phyloP scores from a whole-genome alignment of 1,284 basidiomycete genomes.

The Ceratobasidium sp. region DNA sequence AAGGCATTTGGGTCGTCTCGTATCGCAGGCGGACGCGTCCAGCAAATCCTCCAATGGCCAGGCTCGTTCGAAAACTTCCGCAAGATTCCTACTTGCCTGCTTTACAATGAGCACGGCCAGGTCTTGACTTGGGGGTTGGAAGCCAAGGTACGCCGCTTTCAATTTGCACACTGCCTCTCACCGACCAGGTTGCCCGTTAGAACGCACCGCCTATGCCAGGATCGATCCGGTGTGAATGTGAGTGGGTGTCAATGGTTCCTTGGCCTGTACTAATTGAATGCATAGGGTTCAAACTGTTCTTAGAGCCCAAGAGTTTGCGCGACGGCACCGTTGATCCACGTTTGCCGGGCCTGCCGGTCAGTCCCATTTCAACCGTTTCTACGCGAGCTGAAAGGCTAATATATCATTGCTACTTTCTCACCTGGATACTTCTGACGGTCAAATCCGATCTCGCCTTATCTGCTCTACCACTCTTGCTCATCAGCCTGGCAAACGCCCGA shows the following conservation, averaged over 20 bases:
- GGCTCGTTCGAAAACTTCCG: conserved; percentile 78
- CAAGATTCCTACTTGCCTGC: conserved; percentile 78
- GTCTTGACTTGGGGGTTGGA: conserved; percentile 80
- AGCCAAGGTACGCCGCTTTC: conserved; percentile 59
- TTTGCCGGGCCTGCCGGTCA: neutral
- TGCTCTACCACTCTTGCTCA: neutral
- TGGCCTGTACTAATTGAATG: conserved; percentile 41
- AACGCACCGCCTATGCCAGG: conserved; percentile 71
- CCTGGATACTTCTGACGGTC: too few species aligned
- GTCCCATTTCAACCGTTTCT: neutral
- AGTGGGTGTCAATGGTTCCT: neutral
- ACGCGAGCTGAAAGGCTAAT: conserved; percentile 2
- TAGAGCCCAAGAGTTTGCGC: conserved; percentile 76
- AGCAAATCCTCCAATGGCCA: conserved; percentile 80
- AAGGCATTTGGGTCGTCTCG: conserved; percentile 77
- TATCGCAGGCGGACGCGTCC: conserved; percentile 70
- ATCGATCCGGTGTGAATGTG: conserved; percentile 73
- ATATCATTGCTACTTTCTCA: neutral
- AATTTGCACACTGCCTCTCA: neutral
- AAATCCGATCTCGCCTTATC: neutral
- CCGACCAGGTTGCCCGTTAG: conserved; percentile 37
- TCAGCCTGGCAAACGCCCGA: conserved; percentile 72
- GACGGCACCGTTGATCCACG: conserved; percentile 70
- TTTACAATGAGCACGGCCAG: conserved; percentile 72
- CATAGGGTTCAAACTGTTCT: conserved; percentile 74